phyloP scores from a whole-genome alignment of 441 rosid species.

The Aleurites moluccanus region DNA sequence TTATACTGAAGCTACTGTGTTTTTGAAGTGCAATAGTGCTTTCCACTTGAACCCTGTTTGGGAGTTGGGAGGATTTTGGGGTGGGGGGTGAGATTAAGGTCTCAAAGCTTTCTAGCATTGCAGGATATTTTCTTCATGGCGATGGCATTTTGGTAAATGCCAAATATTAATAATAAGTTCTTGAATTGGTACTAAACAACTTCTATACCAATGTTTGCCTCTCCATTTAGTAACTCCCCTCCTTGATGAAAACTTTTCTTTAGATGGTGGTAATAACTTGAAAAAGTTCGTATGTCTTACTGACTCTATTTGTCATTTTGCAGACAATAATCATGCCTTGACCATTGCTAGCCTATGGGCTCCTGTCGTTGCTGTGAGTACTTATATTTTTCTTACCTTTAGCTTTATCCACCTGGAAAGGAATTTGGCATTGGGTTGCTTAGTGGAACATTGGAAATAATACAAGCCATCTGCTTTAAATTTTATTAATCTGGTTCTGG shows the following conservation, averaged over 20 bases:
- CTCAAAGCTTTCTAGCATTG: background rate
- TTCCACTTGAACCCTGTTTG: background rate
- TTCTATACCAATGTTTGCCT: background rate
- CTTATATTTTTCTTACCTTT: conserved; percentile 21
- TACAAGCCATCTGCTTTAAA: background rate
- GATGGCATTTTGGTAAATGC: background rate
- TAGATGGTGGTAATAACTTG: background rate
- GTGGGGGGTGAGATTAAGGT: background rate
- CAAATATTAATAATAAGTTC: background rate
- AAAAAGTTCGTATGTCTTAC: conserved; percentile 12
- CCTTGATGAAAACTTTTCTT: background rate
- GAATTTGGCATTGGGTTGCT: conserved; percentile 15
- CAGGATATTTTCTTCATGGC: background rate
- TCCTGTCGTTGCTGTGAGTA: conserved; percentile 94
- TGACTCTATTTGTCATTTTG: conserved; percentile 32
- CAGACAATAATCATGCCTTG: conserved; percentile 87
- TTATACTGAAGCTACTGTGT: background rate
- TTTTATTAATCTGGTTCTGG: conserved; percentile 1
- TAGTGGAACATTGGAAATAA: background rate
- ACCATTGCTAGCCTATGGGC: conserved; percentile 95
- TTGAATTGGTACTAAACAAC: background rate
- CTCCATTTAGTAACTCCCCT: background rate
- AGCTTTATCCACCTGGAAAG: background rate
- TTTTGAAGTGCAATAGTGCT: background rate
- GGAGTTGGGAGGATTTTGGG: background rate